A percentile compares a stretch with the other conserved stretches of the same genome.
Evolutionary conservation across 73 alveolate species (phyloP).

Genomic region (Blepharisma japonicum): DNA sequence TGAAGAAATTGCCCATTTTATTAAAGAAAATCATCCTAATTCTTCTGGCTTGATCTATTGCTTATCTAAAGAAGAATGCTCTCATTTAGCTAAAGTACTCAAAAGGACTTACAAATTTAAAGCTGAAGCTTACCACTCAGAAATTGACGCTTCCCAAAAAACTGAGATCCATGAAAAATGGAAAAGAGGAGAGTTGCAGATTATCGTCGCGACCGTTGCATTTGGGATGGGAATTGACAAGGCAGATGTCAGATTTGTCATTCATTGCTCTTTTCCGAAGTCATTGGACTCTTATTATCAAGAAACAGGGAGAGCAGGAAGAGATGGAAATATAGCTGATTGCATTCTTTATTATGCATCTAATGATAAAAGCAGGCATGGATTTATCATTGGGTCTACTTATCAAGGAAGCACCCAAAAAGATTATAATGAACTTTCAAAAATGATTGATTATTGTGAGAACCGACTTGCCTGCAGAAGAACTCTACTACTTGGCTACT

Average conservation of each 20-base stretch:
- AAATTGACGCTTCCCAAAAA: slow-evolving; percentile 64
- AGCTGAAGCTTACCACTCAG: slow-evolving; percentile 94
- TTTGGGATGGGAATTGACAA: slow-evolving; percentile 99
- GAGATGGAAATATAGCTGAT: slow-evolving; percentile 83
- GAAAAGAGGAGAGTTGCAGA: slow-evolving; percentile 90
- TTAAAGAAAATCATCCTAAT: slow-evolving; percentile 42
- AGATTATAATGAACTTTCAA: slow-evolving; percentile 37
- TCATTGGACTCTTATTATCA: slow-evolving; percentile 91
- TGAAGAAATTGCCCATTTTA: slow-evolving; percentile 62
- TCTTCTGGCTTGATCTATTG: slow-evolving; percentile 95
- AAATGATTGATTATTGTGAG: slow-evolving; percentile 62
- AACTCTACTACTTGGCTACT: slow-evolving; percentile 50
- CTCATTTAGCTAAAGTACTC: slow-evolving; percentile 72
- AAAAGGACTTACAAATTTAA: slow-evolving; percentile 57
- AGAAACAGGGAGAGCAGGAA: slow-evolving; percentile 98
- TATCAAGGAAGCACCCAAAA: slow-evolving; percentile 22
- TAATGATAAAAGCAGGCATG: slow-evolving; percentile 38
- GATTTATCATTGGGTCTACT: background rate
- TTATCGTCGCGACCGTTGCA: slow-evolving; percentile 99
- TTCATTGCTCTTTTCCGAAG: slow-evolving; percentile 95
- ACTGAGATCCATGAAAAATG: slow-evolving; percentile 77
- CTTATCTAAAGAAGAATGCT: slow-evolving; percentile 86
- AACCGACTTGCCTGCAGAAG: slow-evolving; percentile 77
- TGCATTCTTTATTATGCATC: slow-evolving; percentile 56
- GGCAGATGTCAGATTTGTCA: slow-evolving; percentile 97